Conservation (phyloP, 495 filamentous ascomycete species). For the Penicillium argentinense region DNA sequence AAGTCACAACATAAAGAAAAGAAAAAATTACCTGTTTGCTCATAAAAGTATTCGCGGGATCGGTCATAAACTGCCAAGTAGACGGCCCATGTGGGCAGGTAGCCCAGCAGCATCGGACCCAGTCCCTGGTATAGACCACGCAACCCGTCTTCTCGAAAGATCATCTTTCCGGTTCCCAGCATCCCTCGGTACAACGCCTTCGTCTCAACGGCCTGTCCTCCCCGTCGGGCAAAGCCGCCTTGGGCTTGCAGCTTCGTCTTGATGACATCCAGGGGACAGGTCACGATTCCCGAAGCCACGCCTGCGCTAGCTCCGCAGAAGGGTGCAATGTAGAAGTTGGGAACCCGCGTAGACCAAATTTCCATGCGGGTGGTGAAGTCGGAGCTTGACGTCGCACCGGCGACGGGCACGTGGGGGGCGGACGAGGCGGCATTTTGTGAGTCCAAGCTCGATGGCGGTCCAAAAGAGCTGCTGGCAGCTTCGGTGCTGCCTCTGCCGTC, state of each 20-base stretch:
- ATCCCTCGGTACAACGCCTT: slow-evolving; percentile 75
- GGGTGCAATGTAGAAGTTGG: slow-evolving; percentile 56
- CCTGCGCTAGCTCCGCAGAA: slow-evolving; percentile 85
- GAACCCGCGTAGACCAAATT: slow-evolving; percentile 47
- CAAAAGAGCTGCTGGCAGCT: slow-evolving; percentile 31
- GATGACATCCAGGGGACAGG: slow-evolving; percentile 97
- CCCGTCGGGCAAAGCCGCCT: slow-evolving; percentile 65
- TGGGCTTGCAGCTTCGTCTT: slow-evolving; percentile 98
- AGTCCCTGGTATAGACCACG: slow-evolving; percentile 91
- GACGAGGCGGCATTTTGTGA: slow-evolving; percentile 20
- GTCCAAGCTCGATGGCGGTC: slow-evolving; percentile 25
- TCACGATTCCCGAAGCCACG: slow-evolving; percentile 88
- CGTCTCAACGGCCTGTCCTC: slow-evolving; percentile 43
- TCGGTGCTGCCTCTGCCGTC: slow-evolving; percentile 32
- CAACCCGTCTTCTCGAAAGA: slow-evolving; percentile 85
- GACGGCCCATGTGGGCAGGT: slow-evolving; percentile 96
- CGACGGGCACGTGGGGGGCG: slow-evolving; percentile 16
- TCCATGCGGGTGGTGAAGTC: slow-evolving; percentile 56
- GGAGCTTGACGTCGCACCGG: slow-evolving; percentile 24
- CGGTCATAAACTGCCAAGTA: slow-evolving; percentile 95
- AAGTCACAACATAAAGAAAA: background rate
- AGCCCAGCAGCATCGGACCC: slow-evolving; percentile 90
- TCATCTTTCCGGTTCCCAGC: slow-evolving; percentile 77
- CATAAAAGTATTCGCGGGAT: slow-evolving; percentile 69
- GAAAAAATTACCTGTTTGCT: slow-evolving; percentile 59